A percentile compares a stretch with the other conserved stretches of the same genome.
phyloP scores from a whole-genome alignment of 2,329 filamentous ascomycete species.

The Arthroderma sp. region DNA sequence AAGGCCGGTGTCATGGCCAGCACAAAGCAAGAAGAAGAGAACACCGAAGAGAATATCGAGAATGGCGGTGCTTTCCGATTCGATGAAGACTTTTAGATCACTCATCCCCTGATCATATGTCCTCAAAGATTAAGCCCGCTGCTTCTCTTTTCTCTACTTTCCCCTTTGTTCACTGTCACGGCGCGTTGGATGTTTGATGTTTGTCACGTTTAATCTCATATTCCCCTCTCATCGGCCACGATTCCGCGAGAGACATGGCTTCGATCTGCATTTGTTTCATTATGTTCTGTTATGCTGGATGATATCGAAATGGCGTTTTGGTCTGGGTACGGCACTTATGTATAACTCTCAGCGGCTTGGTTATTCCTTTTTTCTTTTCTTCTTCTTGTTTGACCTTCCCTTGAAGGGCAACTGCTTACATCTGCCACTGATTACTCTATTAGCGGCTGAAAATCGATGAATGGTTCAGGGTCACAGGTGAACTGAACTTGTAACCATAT shows the following conservation, averaged over 20 bases:
- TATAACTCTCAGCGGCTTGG: background rate
- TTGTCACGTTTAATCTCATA: background rate
- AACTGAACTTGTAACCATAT: no score
- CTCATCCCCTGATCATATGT: constrained; percentile 4
- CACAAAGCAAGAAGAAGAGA: constrained; percentile 59
- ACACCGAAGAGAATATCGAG: constrained; percentile 30
- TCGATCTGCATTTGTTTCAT: constrained; percentile 3
- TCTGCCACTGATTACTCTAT: no score
- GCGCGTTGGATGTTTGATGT: background rate
- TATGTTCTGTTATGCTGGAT: constrained; percentile 3
- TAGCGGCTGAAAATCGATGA: no score
- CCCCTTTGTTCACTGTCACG: constrained; percentile 17
- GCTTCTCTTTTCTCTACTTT: constrained; percentile 11
- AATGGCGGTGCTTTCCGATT: constrained; percentile 68
- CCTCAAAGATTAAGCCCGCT: constrained; percentile 14
- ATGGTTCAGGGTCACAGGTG: no score
- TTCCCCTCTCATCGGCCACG: background rate
- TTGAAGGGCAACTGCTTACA: background rate
- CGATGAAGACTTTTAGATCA: constrained; percentile 84
- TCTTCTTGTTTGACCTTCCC: background rate
- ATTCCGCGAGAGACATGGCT: constrained; percentile 6
- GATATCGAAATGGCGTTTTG: constrained; percentile 7
- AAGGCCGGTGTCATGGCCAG: constrained; percentile 98
- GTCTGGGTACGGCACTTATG: constrained; percentile 1
- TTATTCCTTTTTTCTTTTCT: constrained; percentile 3